Evolutionary conservation across 768 basidiomycete genomes (phyloP), one percentile per base, ranked within the genome.

Genomic region (Rhizopogon vinicolor): DNA sequence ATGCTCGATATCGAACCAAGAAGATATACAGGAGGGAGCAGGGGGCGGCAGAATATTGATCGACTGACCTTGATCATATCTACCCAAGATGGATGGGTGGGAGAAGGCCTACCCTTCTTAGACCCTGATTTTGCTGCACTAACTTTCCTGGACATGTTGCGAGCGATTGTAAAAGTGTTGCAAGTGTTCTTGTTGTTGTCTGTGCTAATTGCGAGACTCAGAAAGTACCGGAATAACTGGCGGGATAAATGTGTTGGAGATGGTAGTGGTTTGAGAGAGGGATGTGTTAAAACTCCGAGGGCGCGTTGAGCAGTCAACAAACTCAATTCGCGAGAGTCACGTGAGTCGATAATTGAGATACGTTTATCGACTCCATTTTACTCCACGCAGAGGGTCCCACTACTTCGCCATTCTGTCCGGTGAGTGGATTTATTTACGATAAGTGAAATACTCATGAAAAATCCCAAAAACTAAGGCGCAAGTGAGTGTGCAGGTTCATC

Each of bases 61-160:
- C 37, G 60, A 61, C 77, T 67, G 63, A 87, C 88, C 79, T 89
- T 89, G 70, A 91, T 89, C 88, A 91, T 91, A 53, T 90, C 87
- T 55, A 84, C 75, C 87, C 87, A 89, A 57, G 78, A 69, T 14
- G 78, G 78, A 61, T 80, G 78, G 46, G 58, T 56, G 19, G 64
- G 41, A 29, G 48, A 55, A 54, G 75, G 64, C 45, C 73, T 74
- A 52, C 52, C 52, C 57, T 57, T 72, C 66, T 63, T 68, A 46
- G 75, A 62, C 18, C 75, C 68, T 37, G 74, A 62, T 71, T 80
- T 83, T 67, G 79, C 69, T 46, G 74, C 60, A 53, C 76, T 65
- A 37, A 79, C 60, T 67, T 83, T 85, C 74, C 77, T 81, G 33
- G 58, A 67, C 69, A 70, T 70, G 55, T 58, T 67, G 62, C 19